These are phyloP conservation scores for Kluyveromyces starmeri DNA, from an alignment of 805 yeast species.

Conservation along the genomic window DNA sequence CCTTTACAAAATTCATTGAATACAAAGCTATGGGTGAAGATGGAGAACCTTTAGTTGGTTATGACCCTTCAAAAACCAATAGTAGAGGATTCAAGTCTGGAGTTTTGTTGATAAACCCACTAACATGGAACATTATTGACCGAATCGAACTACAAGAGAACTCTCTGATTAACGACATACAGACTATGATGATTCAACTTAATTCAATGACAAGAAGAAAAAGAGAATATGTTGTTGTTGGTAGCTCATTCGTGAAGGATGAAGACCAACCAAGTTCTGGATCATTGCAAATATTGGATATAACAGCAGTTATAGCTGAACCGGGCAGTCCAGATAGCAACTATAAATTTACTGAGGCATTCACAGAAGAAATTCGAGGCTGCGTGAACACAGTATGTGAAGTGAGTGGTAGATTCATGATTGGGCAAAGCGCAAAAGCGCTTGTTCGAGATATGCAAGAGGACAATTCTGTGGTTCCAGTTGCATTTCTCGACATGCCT, in stretches of 20 bases:
- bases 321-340: slow-evolving; percentile 79
- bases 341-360: slow-evolving; percentile 64
- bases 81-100: slow-evolving; percentile 53
- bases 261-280: slow-evolving; percentile 83
- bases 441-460: slow-evolving; percentile 78
- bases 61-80: slow-evolving; percentile 35
- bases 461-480: slow-evolving; percentile 80
- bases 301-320: slow-evolving; percentile 80
- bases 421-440: slow-evolving; percentile 75
- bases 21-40: slow-evolving; percentile 70
- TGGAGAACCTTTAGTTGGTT: slow-evolving; percentile 54
- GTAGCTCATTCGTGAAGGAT: slow-evolving; percentile 63
- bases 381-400: slow-evolving; percentile 73
- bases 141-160: slow-evolving; percentile 54
- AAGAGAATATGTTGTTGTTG: slow-evolving; percentile 67
- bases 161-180: slow-evolving; percentile 41
- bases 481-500: slow-evolving; percentile 85
- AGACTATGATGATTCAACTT: slow-evolving; percentile 30
- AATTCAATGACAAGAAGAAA: slow-evolving; percentile 34
- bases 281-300: slow-evolving; percentile 60
- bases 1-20: slow-evolving; percentile 49
- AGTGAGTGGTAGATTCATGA: slow-evolving; percentile 73
- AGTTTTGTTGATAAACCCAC: slow-evolving; percentile 60
- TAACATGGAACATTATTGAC: slow-evolving; percentile 71
- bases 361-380: slow-evolving; percentile 70